Evolutionary conservation across 305 asterid genomes (phyloP), one percentile per base, ranked within the genome.

Genomic region (Nicotiana rustica): DNA sequence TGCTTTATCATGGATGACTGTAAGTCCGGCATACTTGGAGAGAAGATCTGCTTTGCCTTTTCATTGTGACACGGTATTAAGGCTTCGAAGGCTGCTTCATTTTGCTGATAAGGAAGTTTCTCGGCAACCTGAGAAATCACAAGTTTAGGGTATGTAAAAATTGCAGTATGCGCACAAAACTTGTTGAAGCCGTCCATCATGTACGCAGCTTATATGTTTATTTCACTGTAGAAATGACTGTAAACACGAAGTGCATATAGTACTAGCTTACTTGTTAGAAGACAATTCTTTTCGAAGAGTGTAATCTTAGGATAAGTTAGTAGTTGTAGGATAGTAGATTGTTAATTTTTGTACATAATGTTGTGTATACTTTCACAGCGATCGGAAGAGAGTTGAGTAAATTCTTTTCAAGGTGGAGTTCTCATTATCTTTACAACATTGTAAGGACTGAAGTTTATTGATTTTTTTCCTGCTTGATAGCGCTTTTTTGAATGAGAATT

Each of bases 1-100:
- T 38, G 96, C 97, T 29, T 79, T 97, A 82, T 97, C 99, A 1
- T 95, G 99, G 99, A 90, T 97, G 99, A 95, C 98, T 1, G 93
- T 88, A 17, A 92, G 98, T 71, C 99, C 99, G 1, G 93, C 96
- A 0, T 97, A 97, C 87, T 82, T 93, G 89, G 98, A 97, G 59
- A 89, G 99, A 86, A 88, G 99, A 85, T 87, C 97, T 0, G 95
- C 97, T 29, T 84, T 97, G 87, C 99, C 99, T 57, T 93, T 97
- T 77, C 99, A 97, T 19, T 97, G 99, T 41, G 98, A 97, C 87
- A 92, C 91, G 96, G 97, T 95, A 83, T 89, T 97, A 82, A 89
- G 99, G 78, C 95, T 97, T 21, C 84, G 97, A 82, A 87, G 99
- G 90, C 96, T 97, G 77, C 97, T 97, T 59, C 96, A 97, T 87